Conservation (phyloP, 345 rosid genomes). For the Eucalyptus erythrocorys region DNA sequence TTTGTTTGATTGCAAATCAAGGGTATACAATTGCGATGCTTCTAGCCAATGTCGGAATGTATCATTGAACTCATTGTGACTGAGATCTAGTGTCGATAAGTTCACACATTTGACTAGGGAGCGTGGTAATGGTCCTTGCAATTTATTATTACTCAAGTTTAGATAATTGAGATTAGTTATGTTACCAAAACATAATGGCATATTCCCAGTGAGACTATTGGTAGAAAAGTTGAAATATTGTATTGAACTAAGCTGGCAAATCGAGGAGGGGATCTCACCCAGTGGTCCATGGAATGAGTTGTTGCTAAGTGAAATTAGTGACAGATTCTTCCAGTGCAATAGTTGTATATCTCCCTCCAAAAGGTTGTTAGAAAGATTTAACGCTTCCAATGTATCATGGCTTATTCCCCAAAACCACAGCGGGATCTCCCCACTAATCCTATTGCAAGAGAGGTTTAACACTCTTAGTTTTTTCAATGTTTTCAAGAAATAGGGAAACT, state of each 20-base stretch:
- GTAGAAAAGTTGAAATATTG: rapidly evolving
- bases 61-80: not conserved
- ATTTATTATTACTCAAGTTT: not conserved
- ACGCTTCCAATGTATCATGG: rapidly evolving
- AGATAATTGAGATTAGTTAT: rapidly evolving
- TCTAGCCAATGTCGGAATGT: not conserved
- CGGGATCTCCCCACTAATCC: not conserved
- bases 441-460: not conserved
- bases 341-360: not conserved
- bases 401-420: not conserved
- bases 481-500: not conserved
- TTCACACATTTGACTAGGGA: not conserved
- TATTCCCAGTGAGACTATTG: not conserved
- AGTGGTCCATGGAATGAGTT: no score
- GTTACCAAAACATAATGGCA: not conserved
- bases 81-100: not conserved
- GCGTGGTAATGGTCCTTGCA: not conserved
- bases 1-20: not conserved
- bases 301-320: rapidly evolving
- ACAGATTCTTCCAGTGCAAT: no score
- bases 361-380: not conserved
- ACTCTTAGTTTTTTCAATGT: rapidly evolving
- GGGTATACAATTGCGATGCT: rapidly evolving
- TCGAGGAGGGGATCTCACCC: not conserved
- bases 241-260: not conserved